Percentiles rank a stretch among this genome's conserved stretches.
phyloP scores from a whole-genome alignment of 805 yeast species.

The Aciculoconidium aculeatum region DNA sequence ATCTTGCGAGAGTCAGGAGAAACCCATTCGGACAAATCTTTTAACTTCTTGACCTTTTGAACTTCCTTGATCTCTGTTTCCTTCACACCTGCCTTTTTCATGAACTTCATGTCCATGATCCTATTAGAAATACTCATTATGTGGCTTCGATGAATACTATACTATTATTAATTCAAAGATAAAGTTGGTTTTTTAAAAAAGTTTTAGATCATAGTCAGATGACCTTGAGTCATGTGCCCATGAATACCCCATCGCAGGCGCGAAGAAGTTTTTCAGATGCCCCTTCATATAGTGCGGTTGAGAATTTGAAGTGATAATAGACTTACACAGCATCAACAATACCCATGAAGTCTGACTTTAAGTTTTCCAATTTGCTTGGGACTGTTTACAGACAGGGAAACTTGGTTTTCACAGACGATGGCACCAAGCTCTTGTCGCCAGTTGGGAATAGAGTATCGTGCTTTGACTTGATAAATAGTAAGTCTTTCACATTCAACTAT shows the following conservation, averaged over 20 bases:
- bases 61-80: constrained; percentile 27
- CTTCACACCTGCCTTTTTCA: constrained; percentile 37
- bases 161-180: too few relatives aligned
- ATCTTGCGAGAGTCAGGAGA: constrained; percentile 27
- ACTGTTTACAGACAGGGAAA: constrained; percentile 95
- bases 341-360: constrained; percentile 78
- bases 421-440: constrained; percentile 76
- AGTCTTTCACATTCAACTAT: constrained; percentile 83
- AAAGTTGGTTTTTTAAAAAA: too few relatives aligned
- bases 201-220: too few relatives aligned
- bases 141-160: too few relatives aligned
- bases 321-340: constrained; percentile 1
- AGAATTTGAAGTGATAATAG: background rate
- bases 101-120: constrained; percentile 78
- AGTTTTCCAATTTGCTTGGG: constrained; percentile 85
- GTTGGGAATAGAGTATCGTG: constrained; percentile 91
- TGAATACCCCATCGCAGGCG: too few relatives aligned
- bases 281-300: constrained; percentile 24
- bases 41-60: constrained; percentile 30
- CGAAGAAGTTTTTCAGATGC: too few relatives aligned
- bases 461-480: constrained; percentile 79
- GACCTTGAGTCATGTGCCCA: too few relatives aligned
- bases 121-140: constrained; percentile 65
- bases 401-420: constrained; percentile 78
- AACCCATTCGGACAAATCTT: constrained; percentile 51